Evolutionary conservation across 2,329 filamentous ascomycete genomes (phyloP), one percentile per base, ranked within the genome.

Genomic region (Alternaria sp.): DNA sequence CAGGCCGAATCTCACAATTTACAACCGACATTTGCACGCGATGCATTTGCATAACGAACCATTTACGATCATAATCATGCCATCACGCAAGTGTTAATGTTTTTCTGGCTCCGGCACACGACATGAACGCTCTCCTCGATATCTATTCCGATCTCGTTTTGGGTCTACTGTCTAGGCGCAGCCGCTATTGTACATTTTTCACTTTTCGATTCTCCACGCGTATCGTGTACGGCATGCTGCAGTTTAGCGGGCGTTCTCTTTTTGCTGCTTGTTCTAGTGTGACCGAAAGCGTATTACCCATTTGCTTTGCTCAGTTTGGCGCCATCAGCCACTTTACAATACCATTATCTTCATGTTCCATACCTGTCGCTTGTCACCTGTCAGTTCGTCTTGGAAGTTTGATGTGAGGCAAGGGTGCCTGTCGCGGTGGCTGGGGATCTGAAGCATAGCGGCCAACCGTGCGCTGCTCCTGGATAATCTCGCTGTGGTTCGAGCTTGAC

Each of bases 221-320:
- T 45, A 18, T 64, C 47, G 49, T 56, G 21, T 41, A 62, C 60
- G 65, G 70, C 67, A 74, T 69, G 61, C 69, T 70, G 74, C 72
- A 69, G 67, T 71, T 69, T 75, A 75, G 77, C 75, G 75, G 77
- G 77, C 74, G 75, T 78, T 76, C 65, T 61, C 25, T 64, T 63
- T 68, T 58, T 50, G 54, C 41, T 28, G 44, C 57, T 55, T 60
- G 23, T 65, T 45, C 49, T 44, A 37, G 64, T 47, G 33, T 58
- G 51, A 18, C 30, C 44, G 21, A 43, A 14, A 55, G 59, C 58
- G 43, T 50, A 66, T 43, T 66, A 66, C 63, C 65, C 58, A 68
- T 61, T 64, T 68, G 58, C 55, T 61, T 65, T 53, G 41, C 46
- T 18, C n/a, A 15, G 54, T 53, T 45, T 51, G 25, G 58, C 54